These are phyloP conservation scores for Fusarium setosum DNA, from an alignment of 2,329 filamentous ascomycete genomes.

Conservation along the genomic window DNA sequence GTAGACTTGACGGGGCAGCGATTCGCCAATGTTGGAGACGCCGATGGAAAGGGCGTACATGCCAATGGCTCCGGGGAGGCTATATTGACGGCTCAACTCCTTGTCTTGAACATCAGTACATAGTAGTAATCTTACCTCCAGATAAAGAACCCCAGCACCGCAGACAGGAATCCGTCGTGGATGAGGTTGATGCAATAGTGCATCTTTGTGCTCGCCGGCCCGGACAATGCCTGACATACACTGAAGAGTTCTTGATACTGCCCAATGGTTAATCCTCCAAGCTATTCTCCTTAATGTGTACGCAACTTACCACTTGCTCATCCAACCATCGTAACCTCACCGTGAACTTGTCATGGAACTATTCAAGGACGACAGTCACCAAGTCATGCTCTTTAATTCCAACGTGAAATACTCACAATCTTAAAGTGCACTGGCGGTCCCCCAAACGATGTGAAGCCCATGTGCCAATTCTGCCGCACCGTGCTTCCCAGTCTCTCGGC, in stretches of 20 bases:
- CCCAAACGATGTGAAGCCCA: slow-evolving; percentile 23
- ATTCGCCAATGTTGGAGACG: slow-evolving; percentile 68
- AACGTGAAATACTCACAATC: not conserved
- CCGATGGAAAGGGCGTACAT: slow-evolving; percentile 77
- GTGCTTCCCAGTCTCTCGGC: slow-evolving; percentile 14
- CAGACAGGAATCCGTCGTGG: slow-evolving; percentile 68
- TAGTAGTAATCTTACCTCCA: slow-evolving; percentile 63
- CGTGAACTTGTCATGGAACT: slow-evolving; percentile 63
- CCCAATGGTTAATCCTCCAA: not conserved
- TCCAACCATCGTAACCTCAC: slow-evolving; percentile 72
- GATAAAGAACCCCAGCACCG: slow-evolving; percentile 68
- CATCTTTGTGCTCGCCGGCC: slow-evolving; percentile 79
- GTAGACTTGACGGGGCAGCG: slow-evolving; percentile 72
- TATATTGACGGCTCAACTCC: slow-evolving; percentile 7
- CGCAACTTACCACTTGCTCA: slow-evolving; percentile 68
- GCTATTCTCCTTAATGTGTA: no score
- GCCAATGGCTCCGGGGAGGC: slow-evolving; percentile 75
- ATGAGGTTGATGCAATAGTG: slow-evolving; percentile 75
- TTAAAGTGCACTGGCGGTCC: slow-evolving; percentile 34
- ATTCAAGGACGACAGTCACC: not conserved
- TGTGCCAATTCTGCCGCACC: slow-evolving; percentile 59
- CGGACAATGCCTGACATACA: slow-evolving; percentile 74
- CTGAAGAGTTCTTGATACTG: slow-evolving; percentile 80
- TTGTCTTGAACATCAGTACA: not conserved
- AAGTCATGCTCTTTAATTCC: not conserved